Evolutionary conservation across 2,329 filamentous ascomycete genomes (phyloP).

Genomic region (Chalaropsis ovoidea): DNA sequence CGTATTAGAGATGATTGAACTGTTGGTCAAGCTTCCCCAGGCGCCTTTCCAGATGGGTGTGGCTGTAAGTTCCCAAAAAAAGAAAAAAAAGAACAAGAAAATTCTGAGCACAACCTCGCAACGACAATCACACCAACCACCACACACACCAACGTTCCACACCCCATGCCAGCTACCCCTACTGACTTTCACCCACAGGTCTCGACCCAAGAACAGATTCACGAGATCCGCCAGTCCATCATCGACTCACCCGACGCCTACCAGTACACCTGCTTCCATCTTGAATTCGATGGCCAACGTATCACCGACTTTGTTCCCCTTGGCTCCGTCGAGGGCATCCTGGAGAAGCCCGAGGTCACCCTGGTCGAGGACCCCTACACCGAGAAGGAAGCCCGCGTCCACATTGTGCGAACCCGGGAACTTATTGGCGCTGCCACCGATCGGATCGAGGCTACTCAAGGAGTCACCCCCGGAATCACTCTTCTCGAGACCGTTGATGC

Average conservation of each 20-base stretch:
- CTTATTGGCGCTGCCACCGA: slow-evolving; percentile 86
- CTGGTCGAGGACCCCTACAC: slow-evolving; percentile 93
- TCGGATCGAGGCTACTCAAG: slow-evolving; percentile 76
- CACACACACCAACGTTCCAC: slow-evolving; percentile 9
- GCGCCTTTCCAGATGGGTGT: slow-evolving; percentile 19
- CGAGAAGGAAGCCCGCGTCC: slow-evolving; percentile 94
- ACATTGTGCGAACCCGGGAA: slow-evolving; percentile 81
- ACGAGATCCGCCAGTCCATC: slow-evolving; percentile 92
- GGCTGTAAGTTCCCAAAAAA: slow-evolving; percentile 17
- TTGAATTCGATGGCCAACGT: slow-evolving; percentile 77
- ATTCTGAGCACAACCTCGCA: no score
- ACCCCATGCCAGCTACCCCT: not conserved
- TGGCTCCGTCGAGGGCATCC: slow-evolving; percentile 74
- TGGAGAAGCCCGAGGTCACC: slow-evolving; percentile 63
- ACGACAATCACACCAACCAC: no score
- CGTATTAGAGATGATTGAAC: slow-evolving; percentile 22
- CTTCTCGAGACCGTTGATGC: slow-evolving; percentile 67
- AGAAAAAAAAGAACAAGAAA: no score
- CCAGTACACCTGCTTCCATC: slow-evolving; percentile 97
- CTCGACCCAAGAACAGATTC: slow-evolving; percentile 87
- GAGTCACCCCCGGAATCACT: slow-evolving; percentile 73
- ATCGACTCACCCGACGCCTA: slow-evolving; percentile 88
- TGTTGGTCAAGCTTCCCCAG: slow-evolving; percentile 24
- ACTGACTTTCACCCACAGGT: slow-evolving; percentile 44
- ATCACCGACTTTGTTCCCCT: slow-evolving; percentile 94